A percentile compares a stretch with the other conserved stretches of the same genome.
phyloP scores from a whole-genome alignment of 1,139 yeast genomes.

The Pneumocystis canis region DNA sequence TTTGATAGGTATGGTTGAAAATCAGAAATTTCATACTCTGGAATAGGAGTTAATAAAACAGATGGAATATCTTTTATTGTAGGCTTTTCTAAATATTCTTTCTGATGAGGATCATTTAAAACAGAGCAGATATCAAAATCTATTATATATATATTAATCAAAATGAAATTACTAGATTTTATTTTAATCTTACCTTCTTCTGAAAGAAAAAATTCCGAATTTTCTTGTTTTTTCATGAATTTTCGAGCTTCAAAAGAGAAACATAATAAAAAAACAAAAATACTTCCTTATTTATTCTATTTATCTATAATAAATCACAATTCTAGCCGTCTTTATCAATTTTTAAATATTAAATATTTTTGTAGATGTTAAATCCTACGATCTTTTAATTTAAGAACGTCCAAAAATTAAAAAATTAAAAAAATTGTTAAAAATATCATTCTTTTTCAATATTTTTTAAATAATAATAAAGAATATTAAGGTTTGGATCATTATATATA shows the following conservation, averaged over 20 bases:
- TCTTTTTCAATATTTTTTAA: not conserved
- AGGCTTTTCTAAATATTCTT: constrained; percentile 29
- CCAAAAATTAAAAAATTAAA: not conserved
- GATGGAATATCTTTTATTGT: constrained; percentile 76
- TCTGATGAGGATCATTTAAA: not conserved
- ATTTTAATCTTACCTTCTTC: not conserved
- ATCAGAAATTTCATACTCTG: constrained; percentile 36
- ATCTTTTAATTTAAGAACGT: too few relatives aligned
- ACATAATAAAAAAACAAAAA: not conserved
- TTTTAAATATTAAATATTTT: not conserved
- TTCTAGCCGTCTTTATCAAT: not conserved
- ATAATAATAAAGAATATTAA: not conserved
- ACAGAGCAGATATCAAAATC: not conserved
- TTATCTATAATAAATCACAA: not conserved
- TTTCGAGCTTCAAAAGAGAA: not conserved
- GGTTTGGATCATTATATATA: too few relatives aligned
- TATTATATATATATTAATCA: not conserved
- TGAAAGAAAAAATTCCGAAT: not conserved
- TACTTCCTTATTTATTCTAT: not conserved
- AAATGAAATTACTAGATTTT: not conserved
- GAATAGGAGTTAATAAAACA: constrained; percentile 48
- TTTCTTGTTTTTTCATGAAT: not conserved
- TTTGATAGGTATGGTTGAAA: constrained; percentile 35
- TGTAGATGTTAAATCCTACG: not conserved
- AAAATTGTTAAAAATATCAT: not conserved